Conservation (phyloP, 2,329 filamentous ascomycete species). For the Epichloe elymi region DNA sequence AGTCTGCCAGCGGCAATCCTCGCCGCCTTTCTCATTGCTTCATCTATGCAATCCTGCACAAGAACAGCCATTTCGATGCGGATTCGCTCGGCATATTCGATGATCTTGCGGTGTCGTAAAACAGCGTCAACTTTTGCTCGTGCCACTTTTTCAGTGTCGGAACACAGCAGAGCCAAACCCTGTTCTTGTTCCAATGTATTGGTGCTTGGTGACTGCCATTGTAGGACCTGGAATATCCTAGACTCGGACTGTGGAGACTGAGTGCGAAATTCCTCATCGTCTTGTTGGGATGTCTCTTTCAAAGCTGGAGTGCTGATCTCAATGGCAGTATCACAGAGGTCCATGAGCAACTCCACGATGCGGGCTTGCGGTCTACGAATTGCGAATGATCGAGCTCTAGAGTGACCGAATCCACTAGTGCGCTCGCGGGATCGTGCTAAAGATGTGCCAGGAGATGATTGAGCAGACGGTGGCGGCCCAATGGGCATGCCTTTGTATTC, state of each 20-base stretch:
- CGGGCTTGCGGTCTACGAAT: conserved; percentile 78
- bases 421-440: conserved; percentile 61
- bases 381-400: conserved; percentile 76
- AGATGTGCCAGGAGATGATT: conserved; percentile 58
- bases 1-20: conserved; percentile 75
- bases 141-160: conserved; percentile 75
- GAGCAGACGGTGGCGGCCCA: conserved; percentile 58
- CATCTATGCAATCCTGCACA: conserved; percentile 91
- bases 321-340: conserved; percentile 88
- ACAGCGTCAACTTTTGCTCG: conserved; percentile 88
- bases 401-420: conserved; percentile 66
- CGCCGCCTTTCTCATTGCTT: conserved; percentile 78
- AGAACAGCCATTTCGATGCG: conserved; percentile 85
- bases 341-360: conserved; percentile 87
- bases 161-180: conserved; percentile 73
- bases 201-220: conserved; percentile 91
- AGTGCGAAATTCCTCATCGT: conserved; percentile 68
- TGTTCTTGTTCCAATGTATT: conserved; percentile 90
- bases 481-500: conserved; percentile 87
- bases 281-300: conserved; percentile 59
- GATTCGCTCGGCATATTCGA: conserved; percentile 93
- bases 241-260: conserved; percentile 95
- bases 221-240: conserved; percentile 81
- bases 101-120: conserved; percentile 77
- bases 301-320: conserved; percentile 91